Evolutionary conservation across 371 early-diverging fungal species (phyloP), one percentile per base, ranked within the genome.

Genomic region (Mucor circinelloides): DNA sequence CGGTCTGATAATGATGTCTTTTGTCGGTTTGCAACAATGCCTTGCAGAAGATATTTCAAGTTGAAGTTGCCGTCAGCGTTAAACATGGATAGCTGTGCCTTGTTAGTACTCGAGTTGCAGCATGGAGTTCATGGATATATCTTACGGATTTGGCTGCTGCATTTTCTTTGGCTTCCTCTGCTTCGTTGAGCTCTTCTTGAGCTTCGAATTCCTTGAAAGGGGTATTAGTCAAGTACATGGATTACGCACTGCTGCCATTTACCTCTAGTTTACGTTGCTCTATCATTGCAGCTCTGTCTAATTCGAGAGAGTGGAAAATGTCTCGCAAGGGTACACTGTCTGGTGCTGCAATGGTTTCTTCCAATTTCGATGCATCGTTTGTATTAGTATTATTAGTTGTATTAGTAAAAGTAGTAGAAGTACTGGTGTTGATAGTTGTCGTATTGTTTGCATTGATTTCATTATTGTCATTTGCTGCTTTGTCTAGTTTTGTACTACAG

Each of bases 291-390:
- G 87, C 86, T 46, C 79, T 79, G 73, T 95, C 92, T 66, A 89
- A 81, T 67, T 96, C 96, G 32, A 94, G 75, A 6, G 93, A 91
- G 68, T 91, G 91, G 71, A 88, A 95, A 40, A 92, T 76, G 58
- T 89, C 90, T 69, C 83, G 84, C 3, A 91, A 69, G 15, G 91
- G 90, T 1, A 74, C 66, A 44, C 55, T n/a, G 85, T 71, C 71
- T 7, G 44, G 38, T 6, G 28, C 30, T 17, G 30, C 13, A 21
- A 21, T 19, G 12, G 27, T 25, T 58, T 66, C 71, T 10, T 70
- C 65, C 50, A 42, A 8, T 30, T 50, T 60, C 13, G 32, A 54
- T 59, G 42, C 30, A 15, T 21, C 58, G 21, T 38, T 48, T 67
- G 50, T 54, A 40, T 40, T 21, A 28, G 50, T 59, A 59, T 59